These are phyloP conservation scores for Scytalidium lignicola DNA, from an alignment of 2,329 filamentous ascomycete species.

Conservation along the genomic window DNA sequence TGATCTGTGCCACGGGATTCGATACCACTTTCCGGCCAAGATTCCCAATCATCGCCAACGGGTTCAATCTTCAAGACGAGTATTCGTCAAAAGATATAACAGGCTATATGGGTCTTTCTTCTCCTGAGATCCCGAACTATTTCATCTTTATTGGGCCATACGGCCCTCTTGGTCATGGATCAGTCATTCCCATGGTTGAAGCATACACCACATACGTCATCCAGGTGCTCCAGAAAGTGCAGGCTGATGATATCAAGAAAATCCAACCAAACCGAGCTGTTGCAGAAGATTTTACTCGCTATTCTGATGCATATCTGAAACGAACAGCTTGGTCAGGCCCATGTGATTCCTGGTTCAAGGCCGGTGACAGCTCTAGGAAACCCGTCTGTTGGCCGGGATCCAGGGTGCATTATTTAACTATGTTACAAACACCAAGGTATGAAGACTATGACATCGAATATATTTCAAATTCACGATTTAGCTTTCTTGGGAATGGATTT, in stretches of 20 bases:
- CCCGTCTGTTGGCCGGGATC: slow-evolving; percentile 19
- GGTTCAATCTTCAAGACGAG: neutral
- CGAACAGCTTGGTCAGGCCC: slow-evolving; percentile 12
- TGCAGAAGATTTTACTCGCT: slow-evolving; percentile 10
- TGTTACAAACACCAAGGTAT: slow-evolving; percentile 17
- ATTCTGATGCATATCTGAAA: slow-evolving; percentile 7
- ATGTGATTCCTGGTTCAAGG: slow-evolving; percentile 17
- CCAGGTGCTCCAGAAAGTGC: slow-evolving; percentile 21
- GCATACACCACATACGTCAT: slow-evolving; percentile 18
- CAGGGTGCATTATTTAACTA: slow-evolving; percentile 22
- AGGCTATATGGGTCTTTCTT: slow-evolving; percentile 11
- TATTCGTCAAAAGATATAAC: neutral
- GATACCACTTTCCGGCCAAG: slow-evolving; percentile 31
- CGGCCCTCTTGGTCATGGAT: slow-evolving; percentile 23
- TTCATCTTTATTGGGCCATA: slow-evolving; percentile 21
- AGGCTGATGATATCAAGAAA: slow-evolving; percentile 14
- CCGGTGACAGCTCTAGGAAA: neutral
- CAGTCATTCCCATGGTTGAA: slow-evolving; percentile 21
- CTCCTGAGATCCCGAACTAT: slow-evolving; percentile 23
- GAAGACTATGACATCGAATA: slow-evolving; percentile 23
- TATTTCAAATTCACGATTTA: slow-evolving; percentile 11
- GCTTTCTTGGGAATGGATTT: slow-evolving; percentile 16
- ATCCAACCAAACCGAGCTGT: slow-evolving; percentile 8
- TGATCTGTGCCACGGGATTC: slow-evolving; percentile 54
- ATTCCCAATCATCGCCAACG: slow-evolving; percentile 15